Evolutionary conservation across 2,329 filamentous ascomycete genomes (phyloP).

Genomic region (Pyricularia pennisetigena): DNA sequence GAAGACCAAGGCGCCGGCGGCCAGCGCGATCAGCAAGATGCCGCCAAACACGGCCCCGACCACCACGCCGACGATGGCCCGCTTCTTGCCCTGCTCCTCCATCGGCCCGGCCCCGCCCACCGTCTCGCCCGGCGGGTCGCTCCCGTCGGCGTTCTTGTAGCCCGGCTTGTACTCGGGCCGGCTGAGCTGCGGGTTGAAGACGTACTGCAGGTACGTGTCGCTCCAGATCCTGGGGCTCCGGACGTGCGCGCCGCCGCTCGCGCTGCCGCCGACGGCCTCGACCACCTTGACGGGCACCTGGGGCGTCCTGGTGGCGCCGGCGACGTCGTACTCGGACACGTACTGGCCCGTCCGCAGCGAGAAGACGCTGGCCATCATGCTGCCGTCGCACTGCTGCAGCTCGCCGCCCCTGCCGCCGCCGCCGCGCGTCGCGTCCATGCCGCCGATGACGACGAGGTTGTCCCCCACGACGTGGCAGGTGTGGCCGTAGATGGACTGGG

Average conservation of each 20-base stretch:
- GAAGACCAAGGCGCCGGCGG: not conserved
- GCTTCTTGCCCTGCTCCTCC: not conserved
- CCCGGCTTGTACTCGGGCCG: slow-evolving; percentile 13
- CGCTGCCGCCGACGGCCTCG: slow-evolving; percentile 31
- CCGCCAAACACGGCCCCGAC: not conserved
- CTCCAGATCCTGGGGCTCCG: slow-evolving; percentile 11
- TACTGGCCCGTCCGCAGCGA: slow-evolving; percentile 12
- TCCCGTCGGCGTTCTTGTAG: slow-evolving; percentile 12
- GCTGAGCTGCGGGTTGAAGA: slow-evolving; percentile 13
- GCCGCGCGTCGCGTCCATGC: slow-evolving; percentile 9
- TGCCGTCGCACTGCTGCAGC: slow-evolving; percentile 7
- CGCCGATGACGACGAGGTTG: slow-evolving; percentile 10
- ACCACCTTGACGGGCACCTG: slow-evolving; percentile 36
- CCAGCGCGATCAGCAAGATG: not conserved
- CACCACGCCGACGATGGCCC: not conserved
- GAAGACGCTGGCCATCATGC: slow-evolving; percentile 16
- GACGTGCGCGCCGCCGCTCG: slow-evolving; percentile 22
- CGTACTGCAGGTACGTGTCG: slow-evolving; percentile 15
- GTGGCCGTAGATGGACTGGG: slow-evolving; percentile 3
- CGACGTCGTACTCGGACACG: slow-evolving; percentile 19
- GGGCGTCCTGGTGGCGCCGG: slow-evolving; percentile 15
- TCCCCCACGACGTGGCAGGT: slow-evolving; percentile 10
- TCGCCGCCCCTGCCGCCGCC: slow-evolving; percentile 4
- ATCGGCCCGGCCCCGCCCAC: not conserved
- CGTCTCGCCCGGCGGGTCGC: not conserved